A percentile compares a stretch with the other conserved stretches of the same genome.
Conservation (phyloP, 768 basidiomycete species). For the Lactarius vividus region DNA sequence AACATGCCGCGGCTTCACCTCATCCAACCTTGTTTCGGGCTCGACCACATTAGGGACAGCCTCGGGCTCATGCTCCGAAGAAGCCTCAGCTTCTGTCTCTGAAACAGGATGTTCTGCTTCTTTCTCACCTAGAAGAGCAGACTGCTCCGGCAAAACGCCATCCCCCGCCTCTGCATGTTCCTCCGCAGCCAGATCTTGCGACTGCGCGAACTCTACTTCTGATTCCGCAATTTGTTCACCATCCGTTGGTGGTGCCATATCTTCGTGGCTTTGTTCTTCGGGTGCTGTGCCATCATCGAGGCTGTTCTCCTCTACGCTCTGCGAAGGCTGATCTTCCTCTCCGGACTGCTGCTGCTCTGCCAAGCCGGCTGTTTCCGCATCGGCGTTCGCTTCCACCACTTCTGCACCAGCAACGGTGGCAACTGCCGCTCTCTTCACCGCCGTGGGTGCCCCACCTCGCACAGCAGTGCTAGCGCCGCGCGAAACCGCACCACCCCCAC, state of each 20-base stretch:
- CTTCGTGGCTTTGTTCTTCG: slow-evolving; percentile 24
- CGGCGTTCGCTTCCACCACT: not conserved
- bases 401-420: slow-evolving; percentile 25
- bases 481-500: slow-evolving; percentile 13
- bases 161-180: slow-evolving; percentile 14
- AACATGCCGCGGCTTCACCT: slow-evolving; percentile 25
- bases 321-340: slow-evolving; percentile 30
- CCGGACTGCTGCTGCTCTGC: slow-evolving; percentile 6
- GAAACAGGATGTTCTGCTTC: slow-evolving; percentile 12
- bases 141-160: slow-evolving; percentile 5
- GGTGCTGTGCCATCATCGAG: slow-evolving; percentile 16
- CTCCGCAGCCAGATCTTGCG: slow-evolving; percentile 8
- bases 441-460: slow-evolving; percentile 29
- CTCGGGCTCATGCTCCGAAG: slow-evolving; percentile 23
- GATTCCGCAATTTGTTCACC: slow-evolving; percentile 12
- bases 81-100: slow-evolving; percentile 20
- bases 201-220: not conserved
- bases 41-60: slow-evolving; percentile 22
- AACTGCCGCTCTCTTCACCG: slow-evolving; percentile 28
- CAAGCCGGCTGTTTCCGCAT: not conserved
- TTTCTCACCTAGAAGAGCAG: slow-evolving; percentile 20
- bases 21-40: slow-evolving; percentile 29
- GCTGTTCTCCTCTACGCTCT: slow-evolving; percentile 23
- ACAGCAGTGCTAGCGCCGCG: slow-evolving; percentile 31
- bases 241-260: slow-evolving; percentile 13